phyloP scores from a whole-genome alignment of 2,329 filamentous ascomycete species.

The Diaporthe caulivora region DNA sequence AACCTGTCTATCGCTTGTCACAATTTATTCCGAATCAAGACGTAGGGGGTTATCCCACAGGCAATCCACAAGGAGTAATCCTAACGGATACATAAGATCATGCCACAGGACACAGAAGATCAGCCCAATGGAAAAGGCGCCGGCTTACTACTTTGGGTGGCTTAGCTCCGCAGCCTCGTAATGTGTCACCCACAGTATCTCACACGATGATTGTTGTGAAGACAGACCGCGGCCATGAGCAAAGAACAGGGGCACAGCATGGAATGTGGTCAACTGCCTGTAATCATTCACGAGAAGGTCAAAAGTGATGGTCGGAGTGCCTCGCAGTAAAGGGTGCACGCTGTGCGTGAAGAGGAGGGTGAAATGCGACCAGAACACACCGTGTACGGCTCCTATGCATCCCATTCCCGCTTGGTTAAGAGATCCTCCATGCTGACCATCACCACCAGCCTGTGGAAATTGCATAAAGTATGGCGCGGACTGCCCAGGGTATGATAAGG shows the following conservation, averaged over 20 bases:
- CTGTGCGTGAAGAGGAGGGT: constrained; percentile 56
- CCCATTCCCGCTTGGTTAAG: background rate
- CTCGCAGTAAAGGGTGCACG: constrained; percentile 53
- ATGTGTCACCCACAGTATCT: background rate
- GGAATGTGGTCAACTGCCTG: background rate
- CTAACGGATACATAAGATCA: background rate
- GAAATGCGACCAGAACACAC: constrained; percentile 60
- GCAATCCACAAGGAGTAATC: background rate
- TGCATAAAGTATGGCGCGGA: constrained; percentile 53
- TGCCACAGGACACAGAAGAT: background rate
- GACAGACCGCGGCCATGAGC: background rate
- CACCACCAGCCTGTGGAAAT: constrained; percentile 48
- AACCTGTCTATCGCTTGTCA: background rate
- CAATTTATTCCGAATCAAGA: background rate
- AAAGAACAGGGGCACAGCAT: background rate
- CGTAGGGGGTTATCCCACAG: background rate
- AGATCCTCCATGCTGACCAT: background rate
- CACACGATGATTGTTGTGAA: background rate
- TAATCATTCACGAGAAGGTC: too few relatives aligned
- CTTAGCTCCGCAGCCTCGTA: constrained; percentile 12
- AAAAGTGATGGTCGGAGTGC: constrained; percentile 52
- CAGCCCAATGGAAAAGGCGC: background rate
- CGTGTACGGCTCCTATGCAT: constrained; percentile 42
- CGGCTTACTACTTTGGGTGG: constrained; percentile 4
- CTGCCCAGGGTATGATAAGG: constrained; percentile 55